Evolutionary conservation across 148 eudicot genomes (phyloP), one percentile per base, ranked within the genome.

Genomic region (Rhododendron vialii): DNA sequence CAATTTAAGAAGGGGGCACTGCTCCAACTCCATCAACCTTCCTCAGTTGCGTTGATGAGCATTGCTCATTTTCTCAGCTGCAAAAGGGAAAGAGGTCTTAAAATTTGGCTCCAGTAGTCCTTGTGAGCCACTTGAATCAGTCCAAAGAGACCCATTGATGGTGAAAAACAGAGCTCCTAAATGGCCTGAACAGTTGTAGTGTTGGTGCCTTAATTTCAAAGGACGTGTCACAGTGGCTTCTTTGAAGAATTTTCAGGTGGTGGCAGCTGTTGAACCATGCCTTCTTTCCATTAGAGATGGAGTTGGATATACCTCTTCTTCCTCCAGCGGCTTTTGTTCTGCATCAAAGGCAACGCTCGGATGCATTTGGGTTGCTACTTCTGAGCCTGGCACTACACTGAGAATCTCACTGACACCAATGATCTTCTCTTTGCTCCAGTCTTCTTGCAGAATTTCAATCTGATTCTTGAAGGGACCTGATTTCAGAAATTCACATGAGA

Each of bases 141-240:
- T 63, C 43, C 65, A 67, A 33, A 74, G 83, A 53, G 86, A 83
- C 51, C 91, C 91, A n/a, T 55, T 92, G 80, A 55, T 87, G 53
- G 80, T 92, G 83, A 41, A 91, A 83, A 92, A 90, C 67, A 92
- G 89, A 81, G 63, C 87, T 84, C 94, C 94, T 41, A 89, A 92
- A 82, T 92, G 94, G 92, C 94, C 91, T 61, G 90, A 89, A 79
- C 94, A 92, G 53, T 82, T 92, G 83, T 91, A 90, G 76, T 92
- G 92, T 73, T 92, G 94, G 94, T 92, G 94, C 82, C 81, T 92
- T 78, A 92, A 92, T 83, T 92, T 92, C 81, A 92, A 86, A 84
- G 94, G 94, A 22, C 91, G 94, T 80, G 94, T 91, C 41, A 92
- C 94, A 5, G 94, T 92, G 65, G 92, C 94, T 10, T 92, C 94